Conservation (phyloP, 2,329 filamentous ascomycete species). For the Arthroderma sp. region DNA sequence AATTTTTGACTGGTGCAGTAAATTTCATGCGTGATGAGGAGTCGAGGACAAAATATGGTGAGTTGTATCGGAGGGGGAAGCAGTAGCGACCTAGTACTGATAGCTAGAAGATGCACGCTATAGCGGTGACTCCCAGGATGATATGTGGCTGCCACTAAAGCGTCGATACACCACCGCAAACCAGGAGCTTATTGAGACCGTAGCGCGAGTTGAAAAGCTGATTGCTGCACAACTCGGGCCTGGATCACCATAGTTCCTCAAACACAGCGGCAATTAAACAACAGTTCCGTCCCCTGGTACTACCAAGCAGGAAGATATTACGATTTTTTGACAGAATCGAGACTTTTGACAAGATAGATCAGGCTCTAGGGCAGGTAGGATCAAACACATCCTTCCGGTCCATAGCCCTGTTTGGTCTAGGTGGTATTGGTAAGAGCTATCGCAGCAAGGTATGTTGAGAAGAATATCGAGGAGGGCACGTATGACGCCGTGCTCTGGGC, state of each 20-base stretch:
- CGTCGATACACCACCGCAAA: not conserved
- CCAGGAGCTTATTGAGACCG: not conserved
- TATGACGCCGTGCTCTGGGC: no score
- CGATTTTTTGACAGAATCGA: no score
- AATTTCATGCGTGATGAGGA: no score
- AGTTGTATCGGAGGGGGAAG: not conserved
- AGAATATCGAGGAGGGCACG: no score
- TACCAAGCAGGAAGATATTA: not conserved
- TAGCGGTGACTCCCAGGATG: not conserved
- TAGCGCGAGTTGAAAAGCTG: constrained; percentile 1
- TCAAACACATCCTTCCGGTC: no score
- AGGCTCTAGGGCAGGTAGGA: no score
- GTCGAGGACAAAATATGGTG: not conserved
- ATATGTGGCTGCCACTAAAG: not conserved
- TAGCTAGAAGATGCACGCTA: not conserved
- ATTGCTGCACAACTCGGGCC: not conserved
- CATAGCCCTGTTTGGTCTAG: no score
- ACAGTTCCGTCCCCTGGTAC: not conserved
- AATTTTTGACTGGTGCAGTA: no score
- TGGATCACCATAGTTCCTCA: not conserved
- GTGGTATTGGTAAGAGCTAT: no score
- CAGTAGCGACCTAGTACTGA: not conserved
- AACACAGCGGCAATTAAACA: not conserved
- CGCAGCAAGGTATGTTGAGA: no score
- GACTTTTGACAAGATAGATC: no score